Evolutionary conservation across 129 eudicot species (phyloP), one percentile per base, ranked within the genome.

Genomic region (Sambucus nigra): DNA sequence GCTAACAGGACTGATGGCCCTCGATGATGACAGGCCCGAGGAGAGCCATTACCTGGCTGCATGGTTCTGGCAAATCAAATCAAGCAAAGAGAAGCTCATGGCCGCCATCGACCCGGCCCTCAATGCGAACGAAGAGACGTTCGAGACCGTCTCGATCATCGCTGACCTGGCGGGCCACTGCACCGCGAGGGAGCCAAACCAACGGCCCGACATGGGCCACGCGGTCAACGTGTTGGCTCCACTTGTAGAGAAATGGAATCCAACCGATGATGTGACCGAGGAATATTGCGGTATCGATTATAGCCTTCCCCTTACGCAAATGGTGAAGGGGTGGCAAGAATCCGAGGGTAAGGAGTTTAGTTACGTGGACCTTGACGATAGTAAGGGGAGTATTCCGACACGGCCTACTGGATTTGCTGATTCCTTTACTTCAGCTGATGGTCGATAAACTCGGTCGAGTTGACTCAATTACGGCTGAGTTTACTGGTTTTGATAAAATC

Each of bases 251-350:
- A 80, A 86, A 66, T 92, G 99, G 99, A 92, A 77, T 57, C 99
- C 99, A 5, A 46, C 59, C 5, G 86, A 82, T 31, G 87, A 92
- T 45, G 99, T 80, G 1, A 61, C 81, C 0, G 99, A 92, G 73
- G 99, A 86, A 8, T 92, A 78, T 14, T 79, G 92, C 51, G 99
- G 99, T 4, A 86, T 92, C 15, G 99, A 92, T 60, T 92, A 86
- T 49, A 92, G 91, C 72, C 94, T 92, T 48, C 99, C 99, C 0
- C 82, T 92, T 17, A 82, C 69, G 53, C 99, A 92, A 64, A 92
- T 92, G 99, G 99, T 92, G 35, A 86, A 86, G 65, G 94, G 81
- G 13, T 92, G 99, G 99, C 95, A 92, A 71, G 99, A 92, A 67
- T 66, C 81, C 1, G 98, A 91, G 70, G 95, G 91, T 18, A 75